Conservation (phyloP, 228 moss, liverwort and hornwort genomes). For the Sphagnum fallax region DNA sequence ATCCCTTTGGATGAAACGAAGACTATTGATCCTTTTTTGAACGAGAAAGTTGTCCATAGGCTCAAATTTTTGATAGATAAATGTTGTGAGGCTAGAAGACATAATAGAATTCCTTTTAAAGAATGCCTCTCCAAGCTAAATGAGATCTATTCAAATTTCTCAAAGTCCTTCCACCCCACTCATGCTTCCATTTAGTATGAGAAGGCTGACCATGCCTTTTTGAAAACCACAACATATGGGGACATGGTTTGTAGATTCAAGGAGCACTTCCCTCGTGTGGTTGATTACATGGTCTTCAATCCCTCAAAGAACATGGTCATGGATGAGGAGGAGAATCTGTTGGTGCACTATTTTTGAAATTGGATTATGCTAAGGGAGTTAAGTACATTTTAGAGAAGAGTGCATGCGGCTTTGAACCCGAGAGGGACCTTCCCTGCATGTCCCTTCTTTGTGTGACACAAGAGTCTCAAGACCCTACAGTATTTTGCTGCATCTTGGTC, state of each 20-base stretch:
- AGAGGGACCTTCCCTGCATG: constrained; percentile 1
- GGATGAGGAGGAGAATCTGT: constrained; percentile 2
- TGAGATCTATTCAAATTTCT: too few relatives aligned
- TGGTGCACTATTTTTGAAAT: constrained; percentile 6
- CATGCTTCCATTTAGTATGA: too few relatives aligned
- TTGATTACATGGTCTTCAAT: too few relatives aligned
- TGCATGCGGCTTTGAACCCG: neutral
- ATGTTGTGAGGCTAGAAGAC: too few relatives aligned
- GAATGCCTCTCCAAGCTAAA: too few relatives aligned
- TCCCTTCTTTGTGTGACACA: constrained; percentile 2
- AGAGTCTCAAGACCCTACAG: neutral
- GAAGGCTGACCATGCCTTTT: neutral
- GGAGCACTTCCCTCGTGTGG: neutral
- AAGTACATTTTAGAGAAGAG: constrained; percentile 3
- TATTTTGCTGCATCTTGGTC: constrained; percentile 2
- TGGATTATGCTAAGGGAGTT: constrained; percentile 5
- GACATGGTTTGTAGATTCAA: constrained; percentile 7
- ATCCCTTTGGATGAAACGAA: too few relatives aligned
- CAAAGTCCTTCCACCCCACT: too few relatives aligned
- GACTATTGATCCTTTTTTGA: too few relatives aligned
- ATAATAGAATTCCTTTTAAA: too few relatives aligned
- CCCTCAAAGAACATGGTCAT: constrained; percentile 5
- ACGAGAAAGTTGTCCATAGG: too few relatives aligned
- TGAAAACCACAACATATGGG: neutral
- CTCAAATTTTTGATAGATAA: too few relatives aligned